Percentiles rank a stretch among this genome's conserved stretches.
These are phyloP conservation scores for Exsudoporus floridanus DNA, from an alignment of 1,284 basidiomycete species.

Conservation along the genomic window DNA sequence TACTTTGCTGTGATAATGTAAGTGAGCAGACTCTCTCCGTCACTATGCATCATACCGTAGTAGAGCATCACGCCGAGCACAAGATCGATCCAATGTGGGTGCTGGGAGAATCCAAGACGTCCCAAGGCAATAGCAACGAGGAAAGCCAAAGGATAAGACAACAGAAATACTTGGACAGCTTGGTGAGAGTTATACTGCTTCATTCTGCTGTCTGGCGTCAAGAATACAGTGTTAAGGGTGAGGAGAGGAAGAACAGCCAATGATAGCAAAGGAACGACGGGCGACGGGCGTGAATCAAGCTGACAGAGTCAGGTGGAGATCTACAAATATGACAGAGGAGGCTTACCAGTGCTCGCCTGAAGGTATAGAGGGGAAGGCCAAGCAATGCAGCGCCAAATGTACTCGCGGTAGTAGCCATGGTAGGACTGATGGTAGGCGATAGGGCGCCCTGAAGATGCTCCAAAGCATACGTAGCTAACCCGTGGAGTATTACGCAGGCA, in stretches of 20 bases:
- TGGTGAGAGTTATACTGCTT: slow-evolving; percentile 49
- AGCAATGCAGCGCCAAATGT: slow-evolving; percentile 63
- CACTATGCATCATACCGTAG: slow-evolving; percentile 46
- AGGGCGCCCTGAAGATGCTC: slow-evolving; percentile 61
- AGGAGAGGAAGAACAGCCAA: slow-evolving; percentile 58
- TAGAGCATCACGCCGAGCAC: slow-evolving; percentile 52
- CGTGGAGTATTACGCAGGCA: slow-evolving; percentile 58
- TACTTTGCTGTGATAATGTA: slow-evolving; percentile 49
- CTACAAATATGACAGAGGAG: not conserved
- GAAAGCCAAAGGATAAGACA: slow-evolving; percentile 54
- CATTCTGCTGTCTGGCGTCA: slow-evolving; percentile 51
- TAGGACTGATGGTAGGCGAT: slow-evolving; percentile 54
- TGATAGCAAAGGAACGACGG: slow-evolving; percentile 50
- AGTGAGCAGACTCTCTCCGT: slow-evolving; percentile 4
- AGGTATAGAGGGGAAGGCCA: slow-evolving; percentile 61
- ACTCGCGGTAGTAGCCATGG: slow-evolving; percentile 51
- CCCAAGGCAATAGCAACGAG: slow-evolving; percentile 49
- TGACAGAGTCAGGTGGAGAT: slow-evolving; percentile 23
- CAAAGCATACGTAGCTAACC: slow-evolving; percentile 54
- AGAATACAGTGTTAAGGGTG: slow-evolving; percentile 56
- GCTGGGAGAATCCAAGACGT: slow-evolving; percentile 52
- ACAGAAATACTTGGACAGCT: slow-evolving; percentile 49
- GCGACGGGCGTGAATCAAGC: slow-evolving; percentile 40
- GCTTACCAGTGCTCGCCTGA: slow-evolving; percentile 57
- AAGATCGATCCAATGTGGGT: slow-evolving; percentile 54